Percentiles rank a stretch among this genome's conserved stretches.
These are phyloP conservation scores for Herpotrichia juniperi DNA, from an alignment of 2,329 filamentous ascomycete species.

Conservation along the genomic window DNA sequence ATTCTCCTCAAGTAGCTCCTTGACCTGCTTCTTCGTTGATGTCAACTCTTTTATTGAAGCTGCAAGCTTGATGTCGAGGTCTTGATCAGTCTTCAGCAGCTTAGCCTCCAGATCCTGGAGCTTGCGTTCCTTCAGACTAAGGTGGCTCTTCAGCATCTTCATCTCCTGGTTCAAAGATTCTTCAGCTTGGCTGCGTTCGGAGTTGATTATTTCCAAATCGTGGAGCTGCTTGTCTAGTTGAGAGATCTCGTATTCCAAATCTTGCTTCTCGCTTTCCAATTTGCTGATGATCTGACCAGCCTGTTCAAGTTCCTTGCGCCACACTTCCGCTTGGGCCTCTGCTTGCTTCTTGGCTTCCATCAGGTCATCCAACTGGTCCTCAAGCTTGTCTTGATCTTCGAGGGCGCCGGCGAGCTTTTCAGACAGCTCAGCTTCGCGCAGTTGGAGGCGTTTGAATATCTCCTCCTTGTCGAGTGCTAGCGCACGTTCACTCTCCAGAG, in stretches of 20 bases:
- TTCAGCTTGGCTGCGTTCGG: slow-evolving; percentile 77
- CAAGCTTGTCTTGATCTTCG: slow-evolving; percentile 90
- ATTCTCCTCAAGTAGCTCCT: slow-evolving; percentile 80
- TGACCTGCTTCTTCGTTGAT: slow-evolving; percentile 73
- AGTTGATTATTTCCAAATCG: slow-evolving; percentile 72
- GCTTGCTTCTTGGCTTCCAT: slow-evolving; percentile 87
- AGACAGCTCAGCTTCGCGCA: slow-evolving; percentile 87
- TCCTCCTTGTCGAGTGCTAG: slow-evolving; percentile 97
- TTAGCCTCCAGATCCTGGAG: slow-evolving; percentile 84
- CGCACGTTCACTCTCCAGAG: slow-evolving; percentile 93
- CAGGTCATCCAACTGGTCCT: slow-evolving; percentile 89
- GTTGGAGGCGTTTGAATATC: slow-evolving; percentile 94
- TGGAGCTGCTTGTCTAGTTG: slow-evolving; percentile 74
- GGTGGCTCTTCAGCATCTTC: slow-evolving; percentile 88
- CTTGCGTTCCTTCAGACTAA: slow-evolving; percentile 88
- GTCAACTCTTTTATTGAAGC: slow-evolving; percentile 81
- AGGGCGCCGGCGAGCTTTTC: slow-evolving; percentile 93
- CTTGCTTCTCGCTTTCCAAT: slow-evolving; percentile 84
- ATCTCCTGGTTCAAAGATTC: slow-evolving; percentile 80
- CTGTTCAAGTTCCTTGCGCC: slow-evolving; percentile 84
- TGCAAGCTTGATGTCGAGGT: slow-evolving; percentile 83
- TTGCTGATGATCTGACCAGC: slow-evolving; percentile 85
- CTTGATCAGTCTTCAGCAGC: slow-evolving; percentile 83
- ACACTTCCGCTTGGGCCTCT: slow-evolving; percentile 81
- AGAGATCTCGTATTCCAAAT: slow-evolving; percentile 69